Evolutionary conservation across 2,329 filamentous ascomycete genomes (phyloP).

Genomic region (Davidsoniella neocaledoniae): DNA sequence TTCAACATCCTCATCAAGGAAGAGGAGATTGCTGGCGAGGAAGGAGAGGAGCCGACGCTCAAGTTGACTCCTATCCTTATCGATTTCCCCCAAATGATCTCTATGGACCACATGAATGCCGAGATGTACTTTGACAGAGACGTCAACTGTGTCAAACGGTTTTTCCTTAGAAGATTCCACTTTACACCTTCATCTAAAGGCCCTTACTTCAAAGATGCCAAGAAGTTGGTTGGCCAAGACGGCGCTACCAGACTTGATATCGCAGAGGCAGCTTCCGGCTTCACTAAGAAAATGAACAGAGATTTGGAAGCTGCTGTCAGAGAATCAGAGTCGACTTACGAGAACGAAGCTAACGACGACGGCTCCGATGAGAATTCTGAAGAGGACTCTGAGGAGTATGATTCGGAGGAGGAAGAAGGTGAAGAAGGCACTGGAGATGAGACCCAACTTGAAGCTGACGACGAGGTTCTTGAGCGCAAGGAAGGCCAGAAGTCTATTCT

Average conservation of each 20-base stretch:
- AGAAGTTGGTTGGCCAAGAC: slow-evolving; percentile 52
- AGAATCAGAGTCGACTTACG: slow-evolving; percentile 44
- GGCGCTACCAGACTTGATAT: slow-evolving; percentile 62
- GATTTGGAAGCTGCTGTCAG: slow-evolving; percentile 84
- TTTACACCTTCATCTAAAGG: slow-evolving; percentile 71
- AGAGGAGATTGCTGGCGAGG: slow-evolving; percentile 24
- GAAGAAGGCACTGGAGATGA: slow-evolving; percentile 14
- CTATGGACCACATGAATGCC: slow-evolving; percentile 81
- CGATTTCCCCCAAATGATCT: slow-evolving; percentile 97
- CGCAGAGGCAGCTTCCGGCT: slow-evolving; percentile 79
- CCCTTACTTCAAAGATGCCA: slow-evolving; percentile 71
- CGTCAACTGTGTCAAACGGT: slow-evolving; percentile 86
- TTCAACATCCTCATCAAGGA: slow-evolving; percentile 77
- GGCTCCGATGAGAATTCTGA: slow-evolving; percentile 16
- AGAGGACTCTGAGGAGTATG: slow-evolving; percentile 18
- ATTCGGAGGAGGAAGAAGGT: slow-evolving; percentile 18
- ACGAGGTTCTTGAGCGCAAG: slow-evolving; percentile 10
- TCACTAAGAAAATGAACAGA: slow-evolving; percentile 92
- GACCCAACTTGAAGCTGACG: slow-evolving; percentile 12
- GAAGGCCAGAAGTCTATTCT: slow-evolving; percentile 10
- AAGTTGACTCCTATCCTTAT: slow-evolving; percentile 69
- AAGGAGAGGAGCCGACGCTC: background rate
- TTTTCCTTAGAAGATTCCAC: slow-evolving; percentile 77
- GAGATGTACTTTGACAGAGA: slow-evolving; percentile 97
- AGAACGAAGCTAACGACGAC: slow-evolving; percentile 20